phyloP scores from a whole-genome alignment of 345 rosid species.

The Eucalyptus pumila region DNA sequence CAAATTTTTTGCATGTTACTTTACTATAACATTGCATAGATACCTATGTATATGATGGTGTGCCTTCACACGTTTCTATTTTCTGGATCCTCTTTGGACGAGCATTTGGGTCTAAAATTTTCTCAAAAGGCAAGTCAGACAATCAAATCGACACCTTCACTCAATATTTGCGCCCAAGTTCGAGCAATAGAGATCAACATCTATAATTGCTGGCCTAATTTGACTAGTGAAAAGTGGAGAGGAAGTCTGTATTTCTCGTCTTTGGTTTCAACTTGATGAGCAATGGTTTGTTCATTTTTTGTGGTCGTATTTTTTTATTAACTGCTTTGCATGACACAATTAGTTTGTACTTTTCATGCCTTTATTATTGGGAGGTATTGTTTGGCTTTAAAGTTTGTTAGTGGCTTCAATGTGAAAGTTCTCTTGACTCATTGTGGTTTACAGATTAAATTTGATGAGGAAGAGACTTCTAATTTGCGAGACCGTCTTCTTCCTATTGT shows the following conservation, averaged over 20 bases:
- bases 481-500: conserved; percentile 1
- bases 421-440: background rate
- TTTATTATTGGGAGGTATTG: background rate
- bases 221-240: background rate
- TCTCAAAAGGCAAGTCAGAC: background rate
- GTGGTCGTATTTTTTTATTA: background rate
- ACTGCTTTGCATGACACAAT: background rate
- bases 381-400: background rate
- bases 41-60: background rate
- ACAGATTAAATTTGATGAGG: background rate
- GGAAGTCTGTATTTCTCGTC: background rate
- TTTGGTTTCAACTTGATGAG: background rate
- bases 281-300: background rate
- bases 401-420: background rate
- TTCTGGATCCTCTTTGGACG: background rate
- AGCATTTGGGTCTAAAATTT: background rate
- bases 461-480: conserved; percentile 2
- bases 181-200: background rate
- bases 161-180: background rate
- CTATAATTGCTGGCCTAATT: background rate
- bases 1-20: background rate
- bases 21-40: background rate
- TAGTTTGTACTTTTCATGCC: background rate
- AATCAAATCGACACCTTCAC: background rate
- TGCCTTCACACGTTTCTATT: background rate